Evolutionary conservation across 1,284 basidiomycete genomes (phyloP).

Genomic region (Cryptococcus sp.): DNA sequence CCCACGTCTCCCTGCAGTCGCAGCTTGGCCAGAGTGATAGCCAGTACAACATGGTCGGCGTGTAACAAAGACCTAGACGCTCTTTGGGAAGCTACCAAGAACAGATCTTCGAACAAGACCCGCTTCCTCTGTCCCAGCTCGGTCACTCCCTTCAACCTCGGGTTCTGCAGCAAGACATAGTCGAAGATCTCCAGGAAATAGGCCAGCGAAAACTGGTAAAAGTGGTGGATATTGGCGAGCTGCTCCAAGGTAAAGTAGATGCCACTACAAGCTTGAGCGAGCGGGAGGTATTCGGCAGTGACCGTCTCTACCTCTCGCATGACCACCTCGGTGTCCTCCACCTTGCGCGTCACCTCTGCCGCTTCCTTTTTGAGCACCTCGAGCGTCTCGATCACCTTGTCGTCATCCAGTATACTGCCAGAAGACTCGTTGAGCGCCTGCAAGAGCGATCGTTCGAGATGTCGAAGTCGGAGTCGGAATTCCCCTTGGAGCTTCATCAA

Average conservation of each 20-base stretch:
- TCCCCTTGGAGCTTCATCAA: slow-evolving; percentile 98
- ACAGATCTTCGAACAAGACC: slow-evolving; percentile 85
- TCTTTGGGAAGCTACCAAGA: slow-evolving; percentile 81
- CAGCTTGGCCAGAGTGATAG: slow-evolving; percentile 83
- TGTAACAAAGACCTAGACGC: slow-evolving; percentile 88
- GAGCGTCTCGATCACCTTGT: slow-evolving; percentile 96
- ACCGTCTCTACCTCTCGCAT: slow-evolving; percentile 96
- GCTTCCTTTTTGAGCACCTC: slow-evolving; percentile 97
- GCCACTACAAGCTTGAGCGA: slow-evolving; percentile 93
- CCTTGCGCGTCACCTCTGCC: slow-evolving; percentile 90
- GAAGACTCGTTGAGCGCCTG: slow-evolving; percentile 95
- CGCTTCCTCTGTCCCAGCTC: slow-evolving; percentile 71
- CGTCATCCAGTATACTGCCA: slow-evolving; percentile 97
- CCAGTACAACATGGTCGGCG: slow-evolving; percentile 85
- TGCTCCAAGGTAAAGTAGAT: slow-evolving; percentile 98
- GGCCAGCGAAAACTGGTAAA: slow-evolving; percentile 96
- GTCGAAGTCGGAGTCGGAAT: slow-evolving; percentile 86
- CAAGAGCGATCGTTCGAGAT: slow-evolving; percentile 86
- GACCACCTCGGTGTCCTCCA: slow-evolving; percentile 93
- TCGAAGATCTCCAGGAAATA: slow-evolving; percentile 99
- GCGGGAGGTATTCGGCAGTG: slow-evolving; percentile 86
- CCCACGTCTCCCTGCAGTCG: slow-evolving; percentile 63
- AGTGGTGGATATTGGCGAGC: slow-evolving; percentile 88
- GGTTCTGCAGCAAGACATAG: slow-evolving; percentile 85
- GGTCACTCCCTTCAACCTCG: slow-evolving; percentile 70